Evolutionary conservation across 2,329 filamentous ascomycete species (phyloP).

Genomic region (Samsoniella hepiali): DNA sequence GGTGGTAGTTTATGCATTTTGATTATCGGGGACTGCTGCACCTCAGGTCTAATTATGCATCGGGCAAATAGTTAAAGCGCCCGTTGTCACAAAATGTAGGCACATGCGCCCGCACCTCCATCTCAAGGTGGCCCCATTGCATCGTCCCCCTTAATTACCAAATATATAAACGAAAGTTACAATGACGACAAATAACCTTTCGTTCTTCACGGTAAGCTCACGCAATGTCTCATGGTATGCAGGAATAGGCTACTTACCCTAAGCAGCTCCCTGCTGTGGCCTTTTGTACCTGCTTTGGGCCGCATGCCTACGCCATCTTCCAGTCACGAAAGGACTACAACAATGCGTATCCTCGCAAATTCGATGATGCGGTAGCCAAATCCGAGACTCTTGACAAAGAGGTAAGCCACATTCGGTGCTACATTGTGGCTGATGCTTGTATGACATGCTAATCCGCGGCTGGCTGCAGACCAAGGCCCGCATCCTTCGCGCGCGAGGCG

Average conservation of each 20-base stretch:
- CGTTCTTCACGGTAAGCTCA: not conserved
- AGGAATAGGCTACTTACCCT: not conserved
- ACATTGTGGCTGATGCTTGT: not conserved
- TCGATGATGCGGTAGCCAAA: not conserved
- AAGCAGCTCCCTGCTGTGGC: not conserved
- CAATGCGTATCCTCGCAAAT: constrained; percentile 7
- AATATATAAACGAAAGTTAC: no score
- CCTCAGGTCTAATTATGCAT: no score
- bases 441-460: not conserved
- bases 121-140: no score
- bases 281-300: not conserved
- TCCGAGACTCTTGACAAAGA: not conserved
- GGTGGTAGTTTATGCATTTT: no score
- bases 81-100: no score
- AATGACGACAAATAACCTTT: not conserved
- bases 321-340: constrained; percentile 5
- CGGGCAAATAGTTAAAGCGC: no score
- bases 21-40: no score
- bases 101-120: no score
- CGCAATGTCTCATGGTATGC: not conserved
- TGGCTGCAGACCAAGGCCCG: constrained; percentile 46
- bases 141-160: no score
- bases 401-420: not conserved
- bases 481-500: constrained; percentile 48
- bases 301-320: constrained; percentile 2